Evolutionary conservation across 441 rosid species (phyloP), one percentile per base, ranked within the genome.

Genomic region (Rhodomyrtus psidioides): DNA sequence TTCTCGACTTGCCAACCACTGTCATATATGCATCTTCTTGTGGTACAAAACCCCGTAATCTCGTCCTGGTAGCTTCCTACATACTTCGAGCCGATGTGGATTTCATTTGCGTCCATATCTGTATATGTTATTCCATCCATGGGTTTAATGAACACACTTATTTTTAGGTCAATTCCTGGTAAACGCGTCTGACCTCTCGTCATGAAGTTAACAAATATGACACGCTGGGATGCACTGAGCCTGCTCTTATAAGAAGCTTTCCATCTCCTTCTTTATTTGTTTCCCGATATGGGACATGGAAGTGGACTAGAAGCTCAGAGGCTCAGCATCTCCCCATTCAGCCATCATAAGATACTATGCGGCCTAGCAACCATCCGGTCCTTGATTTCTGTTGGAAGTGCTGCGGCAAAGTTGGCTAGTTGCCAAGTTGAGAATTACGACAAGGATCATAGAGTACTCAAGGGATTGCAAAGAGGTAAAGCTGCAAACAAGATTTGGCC

Each of bases 381-480:
- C 84, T 88, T 97, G 84, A 89, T 94, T 86, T 92, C 99, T 89
- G 98, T 98, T 85, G 94, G 93, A 88, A 86, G 91, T 89, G 98
- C 97, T 91, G 98, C 98, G 46, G 88, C 96, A 49, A 98, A 97
- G 94, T 91, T 97, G 86, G 92, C 97, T 88, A 92, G 98, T 23
- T 91, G 90, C 89, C 99, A 99, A 24, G 96, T 98, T 86, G 96
- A 95, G 93, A 95, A 92, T 91, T 97, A 98, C 90, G 93, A 91
- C 90, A 96, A 95, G 90, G 99, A 98, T 88, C 94, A 91, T 87
- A 93, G 92, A 89, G 93, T 98, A 57, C 92, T 98, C 84, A 96
- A 92, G 90, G 99, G 99, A 88, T 91, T 98, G 90, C 99, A 98
- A 92, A 96, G 99, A 94, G 99, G 99, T 95, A 90, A 92, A 87